A percentile compares a stretch with the other conserved stretches of the same genome.
phyloP scores from a whole-genome alignment of 116 monocot species.

The Phalaenopsis hybrid region DNA sequence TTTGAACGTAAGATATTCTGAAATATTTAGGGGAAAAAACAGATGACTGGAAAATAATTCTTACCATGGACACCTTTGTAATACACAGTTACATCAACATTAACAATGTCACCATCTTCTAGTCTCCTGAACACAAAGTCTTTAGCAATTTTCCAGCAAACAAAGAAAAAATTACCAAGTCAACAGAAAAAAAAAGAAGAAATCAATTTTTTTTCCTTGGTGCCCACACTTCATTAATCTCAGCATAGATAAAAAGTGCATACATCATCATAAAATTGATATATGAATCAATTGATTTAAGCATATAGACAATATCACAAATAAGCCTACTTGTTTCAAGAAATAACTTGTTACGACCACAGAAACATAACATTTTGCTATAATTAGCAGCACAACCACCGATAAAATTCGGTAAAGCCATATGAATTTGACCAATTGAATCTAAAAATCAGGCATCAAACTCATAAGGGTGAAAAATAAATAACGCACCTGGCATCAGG shows the following conservation, averaged over 20 bases:
- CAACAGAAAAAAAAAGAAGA: not conserved
- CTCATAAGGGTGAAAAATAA: not conserved
- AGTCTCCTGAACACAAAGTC: slow-evolving; percentile 46
- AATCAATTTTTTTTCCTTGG: not conserved
- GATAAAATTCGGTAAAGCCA: not conserved
- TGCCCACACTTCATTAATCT: not conserved
- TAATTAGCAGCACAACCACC: not conserved
- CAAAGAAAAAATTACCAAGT: not conserved
- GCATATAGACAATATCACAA: not conserved
- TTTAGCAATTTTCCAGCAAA: slow-evolving; percentile 1
- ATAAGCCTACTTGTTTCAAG: not conserved
- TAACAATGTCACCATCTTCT: slow-evolving; percentile 98
- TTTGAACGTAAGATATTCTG: not conserved
- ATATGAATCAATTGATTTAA: not conserved
- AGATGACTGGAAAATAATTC: not conserved
- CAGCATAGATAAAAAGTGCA: not conserved
- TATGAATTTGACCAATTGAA: not conserved
- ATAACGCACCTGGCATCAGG: slow-evolving; percentile 82
- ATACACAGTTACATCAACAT: slow-evolving; percentile 91
- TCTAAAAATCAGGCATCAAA: not conserved
- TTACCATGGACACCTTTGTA: slow-evolving; percentile 96
- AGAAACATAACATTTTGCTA: not conserved
- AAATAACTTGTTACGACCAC: not conserved
- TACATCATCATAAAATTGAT: not conserved
- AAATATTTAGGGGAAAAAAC: not conserved